Base-by-base conservation (phyloP, 1,284 basidiomycete species). In the Cryptococcus hybrid region DNA sequence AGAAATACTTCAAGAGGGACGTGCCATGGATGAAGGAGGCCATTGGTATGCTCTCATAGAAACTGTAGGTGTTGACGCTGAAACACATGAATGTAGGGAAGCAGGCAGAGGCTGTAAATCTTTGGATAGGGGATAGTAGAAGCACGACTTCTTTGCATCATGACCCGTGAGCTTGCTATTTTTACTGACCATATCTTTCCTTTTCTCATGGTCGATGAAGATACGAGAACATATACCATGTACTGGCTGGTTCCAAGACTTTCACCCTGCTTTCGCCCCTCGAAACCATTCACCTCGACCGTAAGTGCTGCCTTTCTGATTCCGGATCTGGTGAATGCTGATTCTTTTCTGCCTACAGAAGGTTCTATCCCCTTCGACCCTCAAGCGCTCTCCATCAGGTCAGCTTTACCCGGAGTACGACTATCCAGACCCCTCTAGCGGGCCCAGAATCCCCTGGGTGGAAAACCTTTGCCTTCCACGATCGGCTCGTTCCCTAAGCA, bases 191-290 rank as follows among this genome's bases (percentile, higher is more conserved):
- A 18, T 18, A 18, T 18, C 18, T 18, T 18, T 18, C 18, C 18
- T 18, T 18, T 18, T 18, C 18, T 18, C 18, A 18, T 18, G 18
- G 18, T 18, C 18, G 2, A 18, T 18, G 18, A 51, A 65, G 65
- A 1, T 95, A 93, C 68, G 92, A 95, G 78, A 96, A 95, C 72
- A 84, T 95, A 52, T 95, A 95, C 74, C 84, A 86, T 8, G 90
- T 96, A 35, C 79, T 93, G 52, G 83, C 88, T 54, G 92, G 92
- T 3, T 78, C 82, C 44, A 96, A 95, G 69, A 85, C 86, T 37
- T 95, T 96, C 68, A 88, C 86, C 0, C 80, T 96, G 11, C 77
- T 93, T 30, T 88, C 92, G 1, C 92, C 92, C 1, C 88, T 88
- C 7, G 92, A 93, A 68, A 86, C 88, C n/a, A 87, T 86, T 82